Evolutionary conservation across 1,284 basidiomycete species (phyloP).

Genomic region (Puccinia sorghi): DNA sequence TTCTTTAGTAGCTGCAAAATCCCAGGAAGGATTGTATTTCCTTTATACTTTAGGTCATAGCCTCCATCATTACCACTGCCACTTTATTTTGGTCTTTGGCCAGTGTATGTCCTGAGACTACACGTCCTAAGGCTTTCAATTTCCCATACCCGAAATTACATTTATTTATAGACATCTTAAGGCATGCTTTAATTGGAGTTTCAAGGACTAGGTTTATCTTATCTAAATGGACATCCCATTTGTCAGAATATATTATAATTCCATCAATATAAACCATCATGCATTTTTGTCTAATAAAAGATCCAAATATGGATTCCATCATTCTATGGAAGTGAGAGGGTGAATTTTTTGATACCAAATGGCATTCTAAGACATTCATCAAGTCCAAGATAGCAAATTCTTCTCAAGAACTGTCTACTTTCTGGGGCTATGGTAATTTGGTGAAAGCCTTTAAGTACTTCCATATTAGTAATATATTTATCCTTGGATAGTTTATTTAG

Average conservation of each 20-base stretch:
- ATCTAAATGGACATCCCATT: neutral
- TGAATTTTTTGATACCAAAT: neutral
- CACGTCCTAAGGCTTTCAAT: constrained; percentile 26
- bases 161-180: neutral
- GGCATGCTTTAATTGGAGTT: neutral
- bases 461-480: constrained; percentile 12
- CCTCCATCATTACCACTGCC: too few relatives aligned
- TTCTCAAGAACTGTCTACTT: neutral
- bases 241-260: neutral
- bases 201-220: neutral
- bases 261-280: constrained; percentile 2
- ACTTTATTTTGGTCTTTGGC: too few relatives aligned
- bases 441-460: constrained; percentile 16
- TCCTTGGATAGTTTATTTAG: constrained; percentile 3
- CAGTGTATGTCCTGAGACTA: too few relatives aligned
- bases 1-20: too few relatives aligned
- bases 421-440: neutral
- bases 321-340: constrained; percentile 13
- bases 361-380: constrained; percentile 9
- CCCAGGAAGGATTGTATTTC: too few relatives aligned
- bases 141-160: neutral
- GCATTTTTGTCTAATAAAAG: neutral
- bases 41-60: too few relatives aligned
- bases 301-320: constrained; percentile 10
- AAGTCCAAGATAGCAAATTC: neutral